Evolutionary conservation across 257 asterid species (phyloP).

Genomic region (Eucommia ulmoides): DNA sequence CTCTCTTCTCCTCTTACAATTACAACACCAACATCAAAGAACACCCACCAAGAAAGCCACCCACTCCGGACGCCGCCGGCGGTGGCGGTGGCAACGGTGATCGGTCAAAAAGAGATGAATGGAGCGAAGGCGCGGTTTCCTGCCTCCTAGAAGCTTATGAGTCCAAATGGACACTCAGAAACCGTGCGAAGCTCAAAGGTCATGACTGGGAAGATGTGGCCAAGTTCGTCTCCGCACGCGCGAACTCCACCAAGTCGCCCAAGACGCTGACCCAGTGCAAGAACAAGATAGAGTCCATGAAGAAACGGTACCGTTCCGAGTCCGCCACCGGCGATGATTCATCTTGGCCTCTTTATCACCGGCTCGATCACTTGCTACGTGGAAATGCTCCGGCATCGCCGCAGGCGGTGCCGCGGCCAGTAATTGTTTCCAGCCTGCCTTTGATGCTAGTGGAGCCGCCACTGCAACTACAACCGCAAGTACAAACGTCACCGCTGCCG

Average conservation of each 20-base stretch:
- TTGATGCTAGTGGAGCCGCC: no score
- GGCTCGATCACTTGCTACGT: constrained; percentile 66
- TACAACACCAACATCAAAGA: no score
- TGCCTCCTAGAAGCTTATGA: constrained; percentile 71
- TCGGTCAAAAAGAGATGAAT: constrained; percentile 66
- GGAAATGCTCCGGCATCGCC: constrained; percentile 50
- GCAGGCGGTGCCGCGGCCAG: no score
- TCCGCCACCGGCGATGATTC: constrained; percentile 50
- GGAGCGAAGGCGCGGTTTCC: constrained; percentile 87
- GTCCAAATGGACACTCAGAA: constrained; percentile 61
- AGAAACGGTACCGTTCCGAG: constrained; percentile 82
- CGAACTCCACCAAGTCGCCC: constrained; percentile 25
- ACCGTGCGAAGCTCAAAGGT: constrained; percentile 80
- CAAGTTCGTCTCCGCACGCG: constrained; percentile 44
- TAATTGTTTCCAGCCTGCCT: no score
- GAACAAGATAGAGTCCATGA: constrained; percentile 91
- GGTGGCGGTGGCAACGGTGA: constrained; percentile 18
- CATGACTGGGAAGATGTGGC: constrained; percentile 97
- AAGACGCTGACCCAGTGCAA: constrained; percentile 86
- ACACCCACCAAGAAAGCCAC: no score
- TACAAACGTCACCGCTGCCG: no score
- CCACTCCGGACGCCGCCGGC: no score
- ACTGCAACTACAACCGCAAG: no score
- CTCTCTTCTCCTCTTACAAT: no score
- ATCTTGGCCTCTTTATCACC: constrained; percentile 69